Evolutionary conservation across 208 protist genomes (phyloP).

Genomic region (Crithidia fasciculata): DNA sequence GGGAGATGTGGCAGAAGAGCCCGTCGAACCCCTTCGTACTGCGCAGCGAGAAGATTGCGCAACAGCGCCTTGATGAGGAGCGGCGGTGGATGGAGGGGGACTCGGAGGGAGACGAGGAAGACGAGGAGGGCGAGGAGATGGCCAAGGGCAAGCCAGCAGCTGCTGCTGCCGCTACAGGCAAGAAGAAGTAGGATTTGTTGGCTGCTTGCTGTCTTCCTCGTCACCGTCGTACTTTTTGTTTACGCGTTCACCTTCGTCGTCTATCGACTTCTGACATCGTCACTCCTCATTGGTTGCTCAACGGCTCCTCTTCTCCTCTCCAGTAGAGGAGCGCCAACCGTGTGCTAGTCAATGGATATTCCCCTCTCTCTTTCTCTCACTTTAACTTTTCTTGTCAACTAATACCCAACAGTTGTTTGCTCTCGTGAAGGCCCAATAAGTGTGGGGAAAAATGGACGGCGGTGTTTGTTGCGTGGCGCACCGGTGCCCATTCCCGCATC

Average conservation of each 20-base stretch:
- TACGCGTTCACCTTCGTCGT: too few species aligned
- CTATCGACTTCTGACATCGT: too few species aligned
- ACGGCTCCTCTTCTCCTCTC: neutral
- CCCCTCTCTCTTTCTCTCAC: too few species aligned
- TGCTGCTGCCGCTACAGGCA: neutral
- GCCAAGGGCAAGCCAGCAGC: neutral
- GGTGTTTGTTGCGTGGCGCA: too few species aligned
- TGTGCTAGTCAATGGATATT: neutral
- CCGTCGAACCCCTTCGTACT: slow-evolving; percentile 86
- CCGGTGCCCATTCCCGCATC: too few species aligned
- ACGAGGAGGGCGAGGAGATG: slow-evolving; percentile 19
- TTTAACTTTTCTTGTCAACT: neutral
- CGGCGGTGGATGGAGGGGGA: slow-evolving; percentile 79
- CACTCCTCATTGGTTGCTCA: neutral
- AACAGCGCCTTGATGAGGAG: slow-evolving; percentile 70
- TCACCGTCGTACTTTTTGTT: too few species aligned
- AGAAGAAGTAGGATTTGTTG: neutral
- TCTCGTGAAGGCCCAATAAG: neutral
- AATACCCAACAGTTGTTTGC: neutral
- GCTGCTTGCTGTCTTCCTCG: neutral
- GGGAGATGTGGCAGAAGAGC: slow-evolving; percentile 90
- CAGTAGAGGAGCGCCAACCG: neutral
- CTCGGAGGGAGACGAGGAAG: slow-evolving; percentile 50
- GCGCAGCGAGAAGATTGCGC: slow-evolving; percentile 67
- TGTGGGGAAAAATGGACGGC: too few species aligned